phyloP scores from a whole-genome alignment of 495 filamentous ascomycete genomes.

The Aspergillus bertholletiae region DNA sequence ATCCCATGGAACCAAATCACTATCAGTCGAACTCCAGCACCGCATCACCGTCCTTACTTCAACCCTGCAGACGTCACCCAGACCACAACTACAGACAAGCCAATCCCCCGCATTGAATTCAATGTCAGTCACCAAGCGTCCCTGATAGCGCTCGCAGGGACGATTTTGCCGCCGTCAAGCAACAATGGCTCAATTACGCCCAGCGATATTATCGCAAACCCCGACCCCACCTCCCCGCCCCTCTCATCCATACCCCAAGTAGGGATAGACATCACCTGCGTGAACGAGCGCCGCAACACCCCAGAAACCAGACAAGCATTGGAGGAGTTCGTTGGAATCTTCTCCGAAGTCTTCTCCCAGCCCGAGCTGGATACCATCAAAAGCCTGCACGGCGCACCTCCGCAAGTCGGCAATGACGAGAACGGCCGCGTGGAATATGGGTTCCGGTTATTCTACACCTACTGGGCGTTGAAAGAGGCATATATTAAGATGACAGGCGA shows the following conservation, averaged over 20 bases:
- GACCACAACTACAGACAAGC: conserved; percentile 3
- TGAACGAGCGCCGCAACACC: conserved; percentile 58
- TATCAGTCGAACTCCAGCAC: conserved; percentile 57
- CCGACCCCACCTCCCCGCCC: conserved; percentile 12
- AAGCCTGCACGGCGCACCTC: conserved; percentile 23
- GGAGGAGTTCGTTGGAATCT: conserved; percentile 68
- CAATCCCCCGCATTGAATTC: conserved; percentile 58
- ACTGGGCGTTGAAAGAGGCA: conserved; percentile 86
- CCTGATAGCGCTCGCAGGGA: conserved; percentile 62
- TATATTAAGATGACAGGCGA: conserved; percentile 95
- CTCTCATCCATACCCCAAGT: conserved; percentile 29
- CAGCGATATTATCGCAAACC: not conserved
- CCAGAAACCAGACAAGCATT: conserved; percentile 51
- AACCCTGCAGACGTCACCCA: conserved; percentile 29
- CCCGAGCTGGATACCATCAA: conserved; percentile 58
- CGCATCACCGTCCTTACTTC: conserved; percentile 62
- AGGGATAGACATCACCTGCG: conserved; percentile 73
- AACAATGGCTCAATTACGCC: not conserved
- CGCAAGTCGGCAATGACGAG: conserved; percentile 23
- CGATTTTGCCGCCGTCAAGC: conserved; percentile 22
- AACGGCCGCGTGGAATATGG: conserved; percentile 45
- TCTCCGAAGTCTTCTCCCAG: conserved; percentile 70
- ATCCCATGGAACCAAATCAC: conserved; percentile 63
- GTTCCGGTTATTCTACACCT: conserved; percentile 77
- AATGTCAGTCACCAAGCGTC: conserved; percentile 89